Base-by-base conservation (phyloP, 148 eudicot species). In the Cornus controversa region DNA sequence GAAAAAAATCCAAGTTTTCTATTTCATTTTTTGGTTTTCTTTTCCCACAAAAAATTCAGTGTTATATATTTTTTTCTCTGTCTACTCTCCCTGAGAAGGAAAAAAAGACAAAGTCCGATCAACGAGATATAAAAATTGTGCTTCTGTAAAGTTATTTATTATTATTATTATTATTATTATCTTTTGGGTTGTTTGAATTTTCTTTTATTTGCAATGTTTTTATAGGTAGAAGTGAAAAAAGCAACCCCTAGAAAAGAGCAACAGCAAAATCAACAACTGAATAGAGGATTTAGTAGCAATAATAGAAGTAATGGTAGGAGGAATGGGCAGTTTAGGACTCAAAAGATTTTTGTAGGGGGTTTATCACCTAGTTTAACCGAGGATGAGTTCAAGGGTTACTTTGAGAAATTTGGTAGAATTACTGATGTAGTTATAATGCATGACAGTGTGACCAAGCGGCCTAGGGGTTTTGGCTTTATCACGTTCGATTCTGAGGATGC, bases 311-410 rank as follows among this genome's bases (percentile, higher is more conserved):
- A 89, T 75, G 79, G 78, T 82, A 73, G 67, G 50, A 69, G 71
- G 53, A 70, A 45, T 66, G 78, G 83, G 57, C 70, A 80, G 53
- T 73, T 80, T 77, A 91, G 83, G 79, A 84, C 91, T 60, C 92
- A 90, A 80, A 94, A 94, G 89, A 91, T 94, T 77, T 94, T 94
- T 76, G 98, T 94, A 67, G 98, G 98, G 24, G 98, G 98, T 34
- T 86, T 94, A 81, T 80, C 97, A 1, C 83, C 93, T 85, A 86
- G 75, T 86, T 67, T 94, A 75, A 94, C 92, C 10, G 90, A 92
- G 70, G 90, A 87, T 23, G 93, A 89, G 77, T 92, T 94, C 77
- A 91, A 80, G 84, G 53, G 40, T 69, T 94, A 94, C 79, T 94
- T 94, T 64, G 90, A 88, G 77, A 84, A 87, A 79, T 92, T 92